Conservation (phyloP, 2,329 filamentous ascomycete species). For the Raffaelea albimanens region DNA sequence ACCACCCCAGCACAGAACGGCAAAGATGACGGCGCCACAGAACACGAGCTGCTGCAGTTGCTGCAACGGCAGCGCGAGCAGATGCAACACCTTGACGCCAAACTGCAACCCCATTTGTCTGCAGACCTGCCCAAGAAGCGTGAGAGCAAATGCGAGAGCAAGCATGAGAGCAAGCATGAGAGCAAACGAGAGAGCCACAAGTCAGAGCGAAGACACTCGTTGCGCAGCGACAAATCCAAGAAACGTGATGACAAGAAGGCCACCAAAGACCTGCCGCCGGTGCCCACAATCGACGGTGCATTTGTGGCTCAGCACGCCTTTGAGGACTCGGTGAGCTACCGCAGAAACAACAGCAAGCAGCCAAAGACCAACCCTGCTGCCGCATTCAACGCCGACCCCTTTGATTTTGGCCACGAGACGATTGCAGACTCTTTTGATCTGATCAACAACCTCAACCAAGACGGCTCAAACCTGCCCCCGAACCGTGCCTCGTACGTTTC, state of each 20-base stretch:
- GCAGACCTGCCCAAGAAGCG: too few relatives aligned
- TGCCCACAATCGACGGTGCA: not conserved
- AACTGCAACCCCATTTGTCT: too few relatives aligned
- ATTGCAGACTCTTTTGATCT: too few relatives aligned
- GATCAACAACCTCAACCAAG: too few relatives aligned
- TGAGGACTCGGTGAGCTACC: not conserved
- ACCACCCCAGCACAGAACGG: not conserved
- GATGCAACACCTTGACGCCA: not conserved
- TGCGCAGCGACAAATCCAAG: not conserved
- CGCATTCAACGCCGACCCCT: too few relatives aligned
- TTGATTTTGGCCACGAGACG: too few relatives aligned
- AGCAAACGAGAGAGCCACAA: not conserved
- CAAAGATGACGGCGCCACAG: not conserved
- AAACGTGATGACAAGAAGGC: not conserved
- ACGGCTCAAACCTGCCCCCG: too few relatives aligned
- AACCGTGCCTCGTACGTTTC: too few relatives aligned
- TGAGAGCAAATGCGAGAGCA: not conserved
- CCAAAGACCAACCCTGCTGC: too few relatives aligned
- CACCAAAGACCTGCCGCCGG: not conserved
- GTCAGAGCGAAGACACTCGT: not conserved
- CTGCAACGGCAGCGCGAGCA: not conserved
- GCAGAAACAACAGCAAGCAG: not conserved
- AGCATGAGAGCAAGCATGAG: not conserved
- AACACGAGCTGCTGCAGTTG: not conserved
- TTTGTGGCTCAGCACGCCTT: not conserved